Percentiles rank a stretch among this genome's conserved stretches.
These are phyloP conservation scores for Geosiphon pyriformis DNA, from an alignment of 192 early-diverging fungal genomes.

Conservation along the genomic window DNA sequence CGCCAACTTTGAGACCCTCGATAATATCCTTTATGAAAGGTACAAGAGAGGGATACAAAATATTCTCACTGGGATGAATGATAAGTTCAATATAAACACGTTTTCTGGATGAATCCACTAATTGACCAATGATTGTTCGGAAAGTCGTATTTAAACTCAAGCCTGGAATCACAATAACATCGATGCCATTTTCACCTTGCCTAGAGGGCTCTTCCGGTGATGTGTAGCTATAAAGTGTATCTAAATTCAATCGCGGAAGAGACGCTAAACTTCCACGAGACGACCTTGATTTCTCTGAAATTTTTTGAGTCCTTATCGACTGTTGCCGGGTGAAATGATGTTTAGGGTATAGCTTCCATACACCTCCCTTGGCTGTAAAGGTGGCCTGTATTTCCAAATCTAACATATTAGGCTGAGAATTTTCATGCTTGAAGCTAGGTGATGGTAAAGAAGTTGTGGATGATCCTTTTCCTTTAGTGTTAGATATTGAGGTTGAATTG, in stretches of 20 bases:
- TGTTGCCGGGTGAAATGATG: constrained; percentile 38
- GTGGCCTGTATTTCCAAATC: constrained; percentile 45
- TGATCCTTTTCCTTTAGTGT: constrained; percentile 1
- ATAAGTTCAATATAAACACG: constrained; percentile 56
- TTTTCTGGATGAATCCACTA: constrained; percentile 24
- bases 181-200: constrained; percentile 36
- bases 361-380: constrained; percentile 45
- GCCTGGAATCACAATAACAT: constrained; percentile 48
- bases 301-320: constrained; percentile 25
- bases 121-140: constrained; percentile 41
- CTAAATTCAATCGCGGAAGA: constrained; percentile 5
- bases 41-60: constrained; percentile 62
- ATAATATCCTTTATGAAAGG: constrained; percentile 65
- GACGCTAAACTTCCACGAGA: neutral
- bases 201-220: constrained; percentile 10
- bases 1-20: constrained; percentile 55
- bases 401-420: constrained; percentile 22
- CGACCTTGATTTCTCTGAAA: constrained; percentile 6
- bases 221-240: neutral
- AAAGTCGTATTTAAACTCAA: constrained; percentile 44
- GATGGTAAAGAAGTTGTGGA: neutral
- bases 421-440: neutral
- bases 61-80: constrained; percentile 66
- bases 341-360: constrained; percentile 49
- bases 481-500: constrained; percentile 11